Percentiles rank a stretch among this genome's conserved stretches.
Evolutionary conservation across 2,329 filamentous ascomycete genomes (phyloP).

Genomic region (Aspergillus brasiliensis): DNA sequence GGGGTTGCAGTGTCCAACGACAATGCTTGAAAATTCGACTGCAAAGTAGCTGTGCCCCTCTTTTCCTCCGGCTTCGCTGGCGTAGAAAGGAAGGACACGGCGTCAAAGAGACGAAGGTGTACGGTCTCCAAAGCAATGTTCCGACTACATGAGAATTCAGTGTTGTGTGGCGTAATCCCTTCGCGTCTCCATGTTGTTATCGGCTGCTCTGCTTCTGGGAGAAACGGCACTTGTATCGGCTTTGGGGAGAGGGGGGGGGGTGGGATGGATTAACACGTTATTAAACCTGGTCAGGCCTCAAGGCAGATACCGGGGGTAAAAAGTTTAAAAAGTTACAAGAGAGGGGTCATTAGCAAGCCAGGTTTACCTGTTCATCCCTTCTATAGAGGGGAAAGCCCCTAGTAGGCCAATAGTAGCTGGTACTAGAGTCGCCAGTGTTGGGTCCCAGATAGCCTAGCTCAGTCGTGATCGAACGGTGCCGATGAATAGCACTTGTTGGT

Average conservation of each 20-base stretch:
- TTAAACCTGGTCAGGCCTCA: neutral
- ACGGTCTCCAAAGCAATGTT: neutral
- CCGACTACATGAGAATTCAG: neutral
- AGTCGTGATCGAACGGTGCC: neutral
- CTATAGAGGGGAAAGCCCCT: neutral
- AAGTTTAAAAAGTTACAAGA: constrained; percentile 5
- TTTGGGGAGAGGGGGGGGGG: too few relatives aligned
- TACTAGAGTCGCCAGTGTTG: constrained; percentile 9
- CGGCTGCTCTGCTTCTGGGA: neutral
- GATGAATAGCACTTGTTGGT: neutral
- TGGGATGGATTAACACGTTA: neutral
- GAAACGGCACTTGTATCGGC: constrained; percentile 1
- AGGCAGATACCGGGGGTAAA: neutral
- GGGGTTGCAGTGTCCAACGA: neutral
- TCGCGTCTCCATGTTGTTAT: constrained; percentile 1
- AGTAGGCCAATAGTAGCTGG: constrained; percentile 8
- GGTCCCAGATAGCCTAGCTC: constrained; percentile 3
- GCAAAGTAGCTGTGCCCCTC: neutral
- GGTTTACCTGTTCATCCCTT: neutral
- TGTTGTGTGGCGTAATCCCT: neutral
- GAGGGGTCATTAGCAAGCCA: neutral
- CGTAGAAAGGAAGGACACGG: neutral
- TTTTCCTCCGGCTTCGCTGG: neutral
- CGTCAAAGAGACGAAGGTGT: neutral
- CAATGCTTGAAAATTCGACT: neutral